Conservation (phyloP, 371 early-diverging fungal genomes). For the Apophysomyces variabilis region DNA sequence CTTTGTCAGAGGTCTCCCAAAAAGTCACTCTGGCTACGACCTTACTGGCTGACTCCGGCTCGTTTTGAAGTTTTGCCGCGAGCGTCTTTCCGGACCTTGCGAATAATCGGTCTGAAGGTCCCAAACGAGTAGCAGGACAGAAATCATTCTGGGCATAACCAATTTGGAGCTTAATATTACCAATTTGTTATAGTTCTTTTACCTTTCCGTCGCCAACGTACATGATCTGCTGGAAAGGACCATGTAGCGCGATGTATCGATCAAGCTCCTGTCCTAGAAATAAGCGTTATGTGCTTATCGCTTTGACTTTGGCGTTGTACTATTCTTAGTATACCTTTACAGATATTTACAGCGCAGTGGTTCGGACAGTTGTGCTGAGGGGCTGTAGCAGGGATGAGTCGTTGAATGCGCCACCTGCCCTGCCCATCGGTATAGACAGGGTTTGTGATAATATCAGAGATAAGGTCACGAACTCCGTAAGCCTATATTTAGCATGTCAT, state of each 20-base stretch:
- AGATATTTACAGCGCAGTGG: conserved; percentile 74
- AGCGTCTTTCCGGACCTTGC: conserved; percentile 23
- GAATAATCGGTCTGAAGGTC: conserved; percentile 29
- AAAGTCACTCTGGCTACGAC: conserved; percentile 25
- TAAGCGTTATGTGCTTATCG: not conserved
- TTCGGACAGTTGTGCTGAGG: conserved; percentile 66
- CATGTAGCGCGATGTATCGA: conserved; percentile 31
- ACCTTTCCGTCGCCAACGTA: conserved; percentile 54
- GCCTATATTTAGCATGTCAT: conserved; percentile 35
- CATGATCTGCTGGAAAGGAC: conserved; percentile 37
- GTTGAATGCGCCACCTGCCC: conserved; percentile 57
- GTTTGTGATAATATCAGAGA: conserved; percentile 74
- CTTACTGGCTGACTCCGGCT: conserved; percentile 14
- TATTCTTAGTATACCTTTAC: conserved; percentile 61
- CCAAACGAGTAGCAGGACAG: conserved; percentile 46
- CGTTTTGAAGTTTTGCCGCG: conserved; percentile 17
- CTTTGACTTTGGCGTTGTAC: not conserved
- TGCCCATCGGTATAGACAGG: conserved; percentile 61
- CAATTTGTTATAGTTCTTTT: conserved; percentile 1
- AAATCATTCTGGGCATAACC: conserved; percentile 37
- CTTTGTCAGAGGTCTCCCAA: conserved; percentile 23
- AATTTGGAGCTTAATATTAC: not conserved
- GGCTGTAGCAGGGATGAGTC: conserved; percentile 49
- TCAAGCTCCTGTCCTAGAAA: conserved; percentile 44
- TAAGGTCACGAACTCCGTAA: conserved; percentile 54